phyloP scores from a whole-genome alignment of 139 green algal species.

The Chlorella sorokiniana region DNA sequence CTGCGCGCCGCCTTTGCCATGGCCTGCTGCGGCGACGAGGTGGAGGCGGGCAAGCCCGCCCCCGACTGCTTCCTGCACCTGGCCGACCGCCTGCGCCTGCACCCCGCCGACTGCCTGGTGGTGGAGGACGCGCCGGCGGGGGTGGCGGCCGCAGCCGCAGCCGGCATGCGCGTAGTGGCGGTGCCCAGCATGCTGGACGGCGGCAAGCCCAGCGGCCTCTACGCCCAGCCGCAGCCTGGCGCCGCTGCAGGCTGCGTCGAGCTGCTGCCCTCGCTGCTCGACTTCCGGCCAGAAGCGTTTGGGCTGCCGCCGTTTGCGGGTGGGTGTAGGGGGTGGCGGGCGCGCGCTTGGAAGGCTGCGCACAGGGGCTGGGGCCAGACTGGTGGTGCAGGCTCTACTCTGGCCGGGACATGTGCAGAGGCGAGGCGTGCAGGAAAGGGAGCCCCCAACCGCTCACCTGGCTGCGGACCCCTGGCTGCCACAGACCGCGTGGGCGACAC shows the following conservation, averaged over 20 bases:
- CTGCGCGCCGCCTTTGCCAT: conserved; percentile 41
- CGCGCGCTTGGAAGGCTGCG: background rate
- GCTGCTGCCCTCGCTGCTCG: conserved; percentile 80
- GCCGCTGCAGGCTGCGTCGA: conserved; percentile 22
- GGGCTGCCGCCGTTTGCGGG: conserved; percentile 81
- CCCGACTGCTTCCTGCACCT: conserved; percentile 85
- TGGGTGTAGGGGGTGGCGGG: background rate
- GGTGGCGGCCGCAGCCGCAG: conserved; percentile 67
- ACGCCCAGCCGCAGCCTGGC: conserved; percentile 28
- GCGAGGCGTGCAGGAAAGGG: too few species aligned
- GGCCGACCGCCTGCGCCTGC: conserved; percentile 56
- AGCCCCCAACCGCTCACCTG: too few species aligned
- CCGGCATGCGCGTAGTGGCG: conserved; percentile 83
- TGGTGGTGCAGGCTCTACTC: too few species aligned
- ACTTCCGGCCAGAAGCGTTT: conserved; percentile 68
- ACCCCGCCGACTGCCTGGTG: conserved; percentile 69
- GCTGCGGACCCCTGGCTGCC: background rate
- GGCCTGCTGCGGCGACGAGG: conserved; percentile 77
- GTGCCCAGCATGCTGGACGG: conserved; percentile 70
- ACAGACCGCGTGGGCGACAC: conserved; percentile 20
- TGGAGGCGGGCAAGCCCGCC: conserved; percentile 77
- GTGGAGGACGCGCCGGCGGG: conserved; percentile 88
- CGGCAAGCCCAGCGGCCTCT: conserved; percentile 10
- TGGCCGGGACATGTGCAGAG: too few species aligned
- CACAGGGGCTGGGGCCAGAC: background rate